A percentile compares a stretch with the other conserved stretches of the same genome.
Evolutionary conservation across 1,139 yeast genomes (phyloP).

Genomic region (Wickerhamomyces sp.): DNA sequence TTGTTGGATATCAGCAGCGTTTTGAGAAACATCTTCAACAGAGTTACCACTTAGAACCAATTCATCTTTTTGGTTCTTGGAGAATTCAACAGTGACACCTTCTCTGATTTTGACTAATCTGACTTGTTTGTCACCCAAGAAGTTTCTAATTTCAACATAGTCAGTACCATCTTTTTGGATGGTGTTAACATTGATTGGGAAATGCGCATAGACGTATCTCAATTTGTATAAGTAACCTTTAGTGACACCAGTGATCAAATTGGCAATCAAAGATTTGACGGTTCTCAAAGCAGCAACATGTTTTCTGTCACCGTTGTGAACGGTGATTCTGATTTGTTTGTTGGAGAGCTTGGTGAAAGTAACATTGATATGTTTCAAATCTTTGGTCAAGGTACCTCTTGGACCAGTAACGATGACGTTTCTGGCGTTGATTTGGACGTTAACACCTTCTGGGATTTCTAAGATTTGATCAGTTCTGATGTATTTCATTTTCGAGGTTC

Average conservation of each 20-base stretch:
- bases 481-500: conserved; percentile 23
- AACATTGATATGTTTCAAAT: conserved; percentile 93
- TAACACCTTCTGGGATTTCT: conserved; percentile 92
- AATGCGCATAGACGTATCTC: conserved; percentile 99
- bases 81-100: conserved; percentile 84
- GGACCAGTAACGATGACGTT: conserved; percentile 91
- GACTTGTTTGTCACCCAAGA: conserved; percentile 97
- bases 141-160: conserved; percentile 95
- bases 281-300: conserved; percentile 99
- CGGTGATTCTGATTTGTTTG: conserved; percentile 79
- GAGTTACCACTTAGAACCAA: conserved; percentile 92
- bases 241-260: conserved; percentile 98
- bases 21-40: conserved; percentile 95
- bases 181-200: conserved; percentile 98
- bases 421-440: conserved; percentile 91
- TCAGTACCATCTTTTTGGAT: conserved; percentile 70
- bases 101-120: conserved; percentile 80
- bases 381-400: conserved; percentile 92
- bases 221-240: conserved; percentile 99
- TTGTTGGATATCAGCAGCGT: conserved; percentile 98
- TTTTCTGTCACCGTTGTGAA: conserved; percentile 99
- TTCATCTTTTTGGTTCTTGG: conserved; percentile 91
- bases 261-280: conserved; percentile 89
- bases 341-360: conserved; percentile 76
- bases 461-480: conserved; percentile 89